Conservation (phyloP, 768 basidiomycete species). For the Amanita fuliginea region DNA sequence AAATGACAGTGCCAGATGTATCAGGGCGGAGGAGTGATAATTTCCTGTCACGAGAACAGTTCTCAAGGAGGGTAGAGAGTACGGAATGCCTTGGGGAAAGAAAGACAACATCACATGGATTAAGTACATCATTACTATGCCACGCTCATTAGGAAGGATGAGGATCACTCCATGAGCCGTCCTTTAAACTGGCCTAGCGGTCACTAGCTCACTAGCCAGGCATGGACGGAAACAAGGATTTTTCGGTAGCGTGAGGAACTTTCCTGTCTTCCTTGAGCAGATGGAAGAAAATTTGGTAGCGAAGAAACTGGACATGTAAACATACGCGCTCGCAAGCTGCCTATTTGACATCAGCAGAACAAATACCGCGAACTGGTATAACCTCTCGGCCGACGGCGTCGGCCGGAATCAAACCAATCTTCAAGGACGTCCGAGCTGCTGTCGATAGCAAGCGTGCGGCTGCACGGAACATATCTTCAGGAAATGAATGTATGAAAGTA, state of each 20-base stretch:
- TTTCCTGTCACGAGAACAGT: conserved; percentile 53
- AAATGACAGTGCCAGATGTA: conserved; percentile 53
- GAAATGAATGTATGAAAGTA: not conserved
- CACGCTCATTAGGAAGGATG: no score
- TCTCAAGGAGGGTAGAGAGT: conserved; percentile 41
- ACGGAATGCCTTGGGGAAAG: conserved; percentile 27
- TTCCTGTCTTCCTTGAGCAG: no score
- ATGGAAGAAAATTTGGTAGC: no score
- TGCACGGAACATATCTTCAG: conserved; percentile 32
- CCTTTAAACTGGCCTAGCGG: no score
- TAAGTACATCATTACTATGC: no score
- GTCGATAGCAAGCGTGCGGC: conserved; percentile 44
- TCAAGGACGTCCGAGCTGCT: conserved; percentile 46
- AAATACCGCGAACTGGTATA: conserved; percentile 22
- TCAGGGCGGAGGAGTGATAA: conserved; percentile 57
- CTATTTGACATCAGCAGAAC: conserved; percentile 25
- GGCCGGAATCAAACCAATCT: conserved; percentile 89
- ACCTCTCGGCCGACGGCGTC: conserved; percentile 95
- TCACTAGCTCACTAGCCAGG: no score
- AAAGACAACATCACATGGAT: conserved; percentile 17
- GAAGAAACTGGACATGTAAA: no score
- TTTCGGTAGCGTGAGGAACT: no score
- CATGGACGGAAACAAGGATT: no score
- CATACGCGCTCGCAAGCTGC: no score
- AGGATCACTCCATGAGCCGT: no score